A percentile compares a stretch with the other conserved stretches of the same genome.
These are phyloP conservation scores for Lentinus tigrinus DNA, from an alignment of 768 basidiomycete species.

Conservation along the genomic window DNA sequence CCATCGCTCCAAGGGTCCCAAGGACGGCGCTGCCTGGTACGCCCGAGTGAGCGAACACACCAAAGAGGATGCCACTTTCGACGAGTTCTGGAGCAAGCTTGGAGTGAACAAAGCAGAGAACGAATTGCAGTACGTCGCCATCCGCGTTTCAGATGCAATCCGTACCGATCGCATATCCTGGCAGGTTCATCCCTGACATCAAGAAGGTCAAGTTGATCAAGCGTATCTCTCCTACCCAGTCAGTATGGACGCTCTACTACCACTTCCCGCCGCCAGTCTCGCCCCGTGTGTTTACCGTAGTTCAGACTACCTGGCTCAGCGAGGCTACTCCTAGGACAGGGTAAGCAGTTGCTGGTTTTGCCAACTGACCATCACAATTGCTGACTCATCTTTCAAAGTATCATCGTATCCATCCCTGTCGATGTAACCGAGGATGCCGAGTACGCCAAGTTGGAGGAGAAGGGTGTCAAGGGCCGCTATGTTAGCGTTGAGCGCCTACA, in stretches of 20 bases:
- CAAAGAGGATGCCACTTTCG: slow-evolving; percentile 66
- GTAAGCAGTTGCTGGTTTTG: slow-evolving; percentile 40
- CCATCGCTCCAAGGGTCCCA: slow-evolving; percentile 48
- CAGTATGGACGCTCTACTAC: slow-evolving; percentile 73
- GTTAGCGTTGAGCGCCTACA: slow-evolving; percentile 65
- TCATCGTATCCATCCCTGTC: slow-evolving; percentile 62
- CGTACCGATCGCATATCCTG: background rate
- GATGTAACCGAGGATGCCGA: slow-evolving; percentile 61
- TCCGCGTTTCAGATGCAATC: background rate
- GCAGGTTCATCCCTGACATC: slow-evolving; percentile 65
- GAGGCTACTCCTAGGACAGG: slow-evolving; percentile 54
- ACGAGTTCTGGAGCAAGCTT: slow-evolving; percentile 69
- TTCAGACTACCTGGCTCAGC: slow-evolving; percentile 59
- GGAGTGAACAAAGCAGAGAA: slow-evolving; percentile 65
- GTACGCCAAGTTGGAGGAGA: slow-evolving; percentile 59
- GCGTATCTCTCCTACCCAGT: slow-evolving; percentile 58
- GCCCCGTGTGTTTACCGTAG: slow-evolving; percentile 72
- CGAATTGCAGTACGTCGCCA: slow-evolving; percentile 58
- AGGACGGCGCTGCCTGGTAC: slow-evolving; percentile 65
- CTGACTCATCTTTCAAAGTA: slow-evolving; percentile 14
- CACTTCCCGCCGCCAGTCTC: slow-evolving; percentile 69
- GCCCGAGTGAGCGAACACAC: slow-evolving; percentile 66
- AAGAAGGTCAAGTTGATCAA: slow-evolving; percentile 63
- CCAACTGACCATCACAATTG: background rate
- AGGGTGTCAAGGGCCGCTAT: slow-evolving; percentile 66